Percentiles rank a stretch among this genome's conserved stretches.
Conservation (phyloP, 2,329 filamentous ascomycete genomes). For the Penicillium olsonii region DNA sequence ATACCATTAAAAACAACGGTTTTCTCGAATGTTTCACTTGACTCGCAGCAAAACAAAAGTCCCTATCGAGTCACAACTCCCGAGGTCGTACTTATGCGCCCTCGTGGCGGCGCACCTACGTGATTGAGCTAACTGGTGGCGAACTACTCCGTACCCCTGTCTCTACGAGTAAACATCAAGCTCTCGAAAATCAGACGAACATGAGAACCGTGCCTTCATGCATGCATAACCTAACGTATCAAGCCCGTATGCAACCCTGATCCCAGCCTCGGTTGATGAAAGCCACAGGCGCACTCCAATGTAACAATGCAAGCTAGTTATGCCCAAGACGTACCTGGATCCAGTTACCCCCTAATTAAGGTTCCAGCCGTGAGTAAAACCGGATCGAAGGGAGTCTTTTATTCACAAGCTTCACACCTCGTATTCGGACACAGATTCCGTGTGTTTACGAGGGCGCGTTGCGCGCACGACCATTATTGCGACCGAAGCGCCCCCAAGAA, state of each 20-base stretch:
- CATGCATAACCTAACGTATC: neutral
- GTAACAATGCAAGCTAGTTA: neutral
- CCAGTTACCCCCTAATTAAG: neutral
- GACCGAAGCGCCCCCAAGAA: neutral
- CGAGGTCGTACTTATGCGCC: neutral
- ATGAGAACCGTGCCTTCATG: neutral
- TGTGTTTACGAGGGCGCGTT: neutral
- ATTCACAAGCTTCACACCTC: neutral
- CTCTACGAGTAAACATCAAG: neutral
- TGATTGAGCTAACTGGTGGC: neutral
- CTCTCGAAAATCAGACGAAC: neutral
- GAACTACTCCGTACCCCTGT: neutral
- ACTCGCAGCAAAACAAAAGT: neutral
- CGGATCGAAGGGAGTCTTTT: neutral
- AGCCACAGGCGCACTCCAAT: neutral
- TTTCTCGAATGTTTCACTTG: conserved; percentile 1
- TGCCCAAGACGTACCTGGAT: neutral
- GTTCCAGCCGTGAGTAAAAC: neutral
- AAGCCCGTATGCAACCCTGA: neutral
- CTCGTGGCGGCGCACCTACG: neutral
- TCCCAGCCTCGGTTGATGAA: neutral
- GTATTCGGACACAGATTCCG: neutral
- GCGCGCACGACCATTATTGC: neutral
- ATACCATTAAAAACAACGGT: neutral
- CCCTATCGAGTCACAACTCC: neutral